Conservation (phyloP, 2,329 filamentous ascomycete genomes). For the Chlorencoelia australis region DNA sequence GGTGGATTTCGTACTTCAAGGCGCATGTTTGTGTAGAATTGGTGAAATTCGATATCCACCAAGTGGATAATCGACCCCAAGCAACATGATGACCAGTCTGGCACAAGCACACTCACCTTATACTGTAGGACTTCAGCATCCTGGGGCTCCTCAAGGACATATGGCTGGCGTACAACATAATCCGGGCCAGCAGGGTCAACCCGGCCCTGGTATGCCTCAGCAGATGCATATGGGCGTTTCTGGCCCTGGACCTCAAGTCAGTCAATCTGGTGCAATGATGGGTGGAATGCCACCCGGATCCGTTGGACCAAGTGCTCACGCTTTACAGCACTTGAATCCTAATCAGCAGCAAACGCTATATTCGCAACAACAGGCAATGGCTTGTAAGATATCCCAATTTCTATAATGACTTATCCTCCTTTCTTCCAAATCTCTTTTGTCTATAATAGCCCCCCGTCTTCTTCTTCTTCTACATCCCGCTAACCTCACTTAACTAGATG, state of each 20-base stretch:
- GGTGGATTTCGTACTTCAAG: slow-evolving; percentile 21
- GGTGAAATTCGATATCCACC: slow-evolving; percentile 45
- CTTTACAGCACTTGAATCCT: slow-evolving; percentile 61
- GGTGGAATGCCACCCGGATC: slow-evolving; percentile 62
- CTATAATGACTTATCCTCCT: slow-evolving; percentile 10
- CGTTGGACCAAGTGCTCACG: slow-evolving; percentile 49
- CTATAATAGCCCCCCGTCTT: not conserved
- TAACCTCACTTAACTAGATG: not conserved
- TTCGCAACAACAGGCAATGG: slow-evolving; percentile 18
- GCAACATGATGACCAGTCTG: slow-evolving; percentile 63
- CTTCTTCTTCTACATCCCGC: not conserved
- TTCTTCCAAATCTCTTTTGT: not conserved
- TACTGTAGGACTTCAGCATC: slow-evolving; percentile 62
- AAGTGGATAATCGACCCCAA: slow-evolving; percentile 37
- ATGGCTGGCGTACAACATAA: slow-evolving; percentile 43
- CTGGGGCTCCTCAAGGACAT: slow-evolving; percentile 51
- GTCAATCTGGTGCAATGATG: slow-evolving; percentile 62
- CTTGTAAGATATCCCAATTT: slow-evolving; percentile 20
- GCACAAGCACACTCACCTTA: slow-evolving; percentile 59
- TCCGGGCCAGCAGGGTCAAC: slow-evolving; percentile 60
- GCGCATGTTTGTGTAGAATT: slow-evolving; percentile 20
- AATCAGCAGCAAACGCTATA: slow-evolving; percentile 31
- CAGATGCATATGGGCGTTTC: slow-evolving; percentile 68
- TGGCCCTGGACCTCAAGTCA: slow-evolving; percentile 60
- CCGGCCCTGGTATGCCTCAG: slow-evolving; percentile 50